These are phyloP conservation scores for Schrenkiella parvula DNA, from an alignment of 345 rosid species.

Conservation along the genomic window DNA sequence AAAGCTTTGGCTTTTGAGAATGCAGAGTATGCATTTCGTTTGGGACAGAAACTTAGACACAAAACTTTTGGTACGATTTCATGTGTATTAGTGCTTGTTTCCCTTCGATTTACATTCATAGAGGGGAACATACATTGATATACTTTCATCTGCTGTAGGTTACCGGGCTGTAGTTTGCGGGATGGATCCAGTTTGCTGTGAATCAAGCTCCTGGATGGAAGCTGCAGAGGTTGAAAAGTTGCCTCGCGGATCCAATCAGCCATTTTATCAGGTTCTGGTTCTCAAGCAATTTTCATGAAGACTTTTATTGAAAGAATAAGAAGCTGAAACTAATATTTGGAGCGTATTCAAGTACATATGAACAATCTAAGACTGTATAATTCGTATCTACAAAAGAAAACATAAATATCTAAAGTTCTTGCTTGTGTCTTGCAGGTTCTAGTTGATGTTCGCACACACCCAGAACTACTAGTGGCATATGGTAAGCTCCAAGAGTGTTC, in stretches of 20 bases:
- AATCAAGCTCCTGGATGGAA: slow-evolving; percentile 88
- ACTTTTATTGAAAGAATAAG: not conserved
- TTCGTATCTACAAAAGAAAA: not conserved
- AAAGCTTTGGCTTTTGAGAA: slow-evolving; percentile 79
- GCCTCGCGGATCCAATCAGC: slow-evolving; percentile 68
- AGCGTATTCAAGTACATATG: not conserved
- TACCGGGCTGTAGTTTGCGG: slow-evolving; percentile 88
- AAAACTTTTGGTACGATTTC: slow-evolving; percentile 55
- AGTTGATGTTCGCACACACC: slow-evolving; percentile 71
- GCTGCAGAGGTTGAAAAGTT: slow-evolving; percentile 72
- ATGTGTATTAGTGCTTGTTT: not conserved
- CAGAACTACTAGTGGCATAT: slow-evolving; percentile 75
- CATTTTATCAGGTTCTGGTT: slow-evolving; percentile 84
- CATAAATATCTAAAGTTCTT: not conserved
- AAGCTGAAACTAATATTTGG: not conserved
- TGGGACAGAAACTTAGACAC: slow-evolving; percentile 92
- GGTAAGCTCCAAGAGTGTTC: slow-evolving; percentile 43
- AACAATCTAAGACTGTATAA: not conserved
- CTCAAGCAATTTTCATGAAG: not conserved
- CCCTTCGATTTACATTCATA: slow-evolving; percentile 3
- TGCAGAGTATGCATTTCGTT: slow-evolving; percentile 70
- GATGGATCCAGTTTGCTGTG: slow-evolving; percentile 93
- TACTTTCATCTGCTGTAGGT: slow-evolving; percentile 36
- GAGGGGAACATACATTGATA: not conserved
- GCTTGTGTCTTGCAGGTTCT: slow-evolving; percentile 49